Conservation (phyloP, 192 early-diverging fungal species). For the Coemansia interrupta region DNA sequence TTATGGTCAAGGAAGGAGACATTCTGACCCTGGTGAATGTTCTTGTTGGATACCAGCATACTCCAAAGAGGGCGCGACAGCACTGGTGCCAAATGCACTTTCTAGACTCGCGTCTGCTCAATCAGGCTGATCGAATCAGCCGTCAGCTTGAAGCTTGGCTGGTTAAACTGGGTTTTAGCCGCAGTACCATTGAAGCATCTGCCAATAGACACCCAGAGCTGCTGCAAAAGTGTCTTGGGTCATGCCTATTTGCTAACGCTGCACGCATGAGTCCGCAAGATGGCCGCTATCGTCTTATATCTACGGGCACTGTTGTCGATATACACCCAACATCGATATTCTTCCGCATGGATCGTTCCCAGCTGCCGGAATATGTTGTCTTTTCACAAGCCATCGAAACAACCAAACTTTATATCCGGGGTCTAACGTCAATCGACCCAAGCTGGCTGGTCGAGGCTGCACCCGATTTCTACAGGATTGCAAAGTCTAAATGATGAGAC, state of each 20-base stretch:
- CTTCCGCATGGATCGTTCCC: constrained; percentile 56
- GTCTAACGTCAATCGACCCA: constrained; percentile 78
- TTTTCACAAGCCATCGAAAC: constrained; percentile 87
- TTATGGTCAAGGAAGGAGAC: constrained; percentile 89
- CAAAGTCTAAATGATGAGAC: too few species aligned
- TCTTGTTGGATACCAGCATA: constrained; percentile 79
- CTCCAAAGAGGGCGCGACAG: constrained; percentile 75
- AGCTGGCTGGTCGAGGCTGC: constrained; percentile 73
- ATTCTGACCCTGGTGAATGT: constrained; percentile 90
- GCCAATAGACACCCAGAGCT: constrained; percentile 59
- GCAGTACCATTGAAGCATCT: constrained; percentile 62
- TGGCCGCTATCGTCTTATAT: constrained; percentile 79
- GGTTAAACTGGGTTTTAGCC: constrained; percentile 72
- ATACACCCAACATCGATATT: constrained; percentile 85
- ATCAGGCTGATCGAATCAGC: constrained; percentile 84
- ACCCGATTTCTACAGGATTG: constrained; percentile 61
- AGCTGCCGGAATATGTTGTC: constrained; percentile 70
- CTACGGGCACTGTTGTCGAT: constrained; percentile 70
- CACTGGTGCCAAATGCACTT: constrained; percentile 73
- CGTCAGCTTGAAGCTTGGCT: constrained; percentile 82
- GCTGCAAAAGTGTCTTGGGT: constrained; percentile 82
- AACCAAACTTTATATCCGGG: constrained; percentile 81
- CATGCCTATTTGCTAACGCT: constrained; percentile 91
- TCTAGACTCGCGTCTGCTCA: constrained; percentile 75
- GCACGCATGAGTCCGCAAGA: constrained; percentile 68